Evolutionary conservation across 768 basidiomycete genomes (phyloP), one percentile per base, ranked within the genome.

Genomic region (Royoungia palumana): DNA sequence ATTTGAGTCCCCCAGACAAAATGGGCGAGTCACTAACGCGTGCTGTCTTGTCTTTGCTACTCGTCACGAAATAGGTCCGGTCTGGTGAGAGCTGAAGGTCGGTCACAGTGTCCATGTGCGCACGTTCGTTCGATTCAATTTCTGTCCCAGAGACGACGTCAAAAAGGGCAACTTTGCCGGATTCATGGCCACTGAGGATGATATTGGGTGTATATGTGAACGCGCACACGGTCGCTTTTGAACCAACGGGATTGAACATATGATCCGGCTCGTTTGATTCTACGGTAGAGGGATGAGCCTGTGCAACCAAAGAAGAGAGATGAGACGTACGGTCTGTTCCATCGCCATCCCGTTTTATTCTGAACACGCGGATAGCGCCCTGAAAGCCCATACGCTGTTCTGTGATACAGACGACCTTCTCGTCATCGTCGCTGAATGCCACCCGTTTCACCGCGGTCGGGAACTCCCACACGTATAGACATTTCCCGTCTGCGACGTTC

Each of bases 401-500:
- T 2, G 96, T 98, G 59, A 97, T 90, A 63, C 90, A 93, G 21
- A 97, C 85, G 28, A 98, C 75, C 59, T 82, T 80, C 20, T 81
- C 77, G 63, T 88, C 90, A 59, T 89, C 85, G 48, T 89, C 87
- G 68, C 81, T 92, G 76, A 95, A 97, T 7, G 84, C 81, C 20
- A 98, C 95, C 38, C 95, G 78, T 77, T 97, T 98, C 58, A 99
- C 90, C 5, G 96, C 96, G 0, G 95, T 98, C 30, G 90, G 89
- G 77, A 96, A 97, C 68, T 98, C 95, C 96, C 96, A 99, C 4
- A 81, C 86, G 66, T 85, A 90, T 24, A 99, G 75, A 63, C 91
- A 94, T 71, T 96, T 92, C 50, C 95, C 96, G 5, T 85, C 87
- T 42, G 81, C 72, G 25, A 97, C 89, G 39, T 79, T 76, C 96